A percentile compares a stretch with the other conserved stretches of the same genome.
These are phyloP conservation scores for Colletotrichum lentis DNA, from an alignment of 2,329 filamentous ascomycete species.

Conservation along the genomic window DNA sequence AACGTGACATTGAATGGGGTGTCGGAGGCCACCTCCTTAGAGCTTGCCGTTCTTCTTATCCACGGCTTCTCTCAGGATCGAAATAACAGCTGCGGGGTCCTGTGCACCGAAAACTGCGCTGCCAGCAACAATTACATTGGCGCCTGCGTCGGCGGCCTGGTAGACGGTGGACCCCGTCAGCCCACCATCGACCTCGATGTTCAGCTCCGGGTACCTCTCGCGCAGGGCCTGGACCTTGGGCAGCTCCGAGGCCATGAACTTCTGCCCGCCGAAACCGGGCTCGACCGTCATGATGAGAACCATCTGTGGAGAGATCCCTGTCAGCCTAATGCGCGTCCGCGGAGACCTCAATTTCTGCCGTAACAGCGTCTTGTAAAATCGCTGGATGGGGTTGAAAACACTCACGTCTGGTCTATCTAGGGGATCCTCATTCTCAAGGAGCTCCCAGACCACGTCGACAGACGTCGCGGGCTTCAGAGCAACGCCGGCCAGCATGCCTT, in stretches of 20 bases:
- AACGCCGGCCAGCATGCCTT: constrained; percentile 89
- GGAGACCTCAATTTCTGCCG: not conserved
- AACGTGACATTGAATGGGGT: constrained; percentile 8
- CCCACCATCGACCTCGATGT: constrained; percentile 97
- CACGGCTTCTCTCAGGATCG: constrained; percentile 80
- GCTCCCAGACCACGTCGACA: constrained; percentile 91
- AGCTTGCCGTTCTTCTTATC: constrained; percentile 63
- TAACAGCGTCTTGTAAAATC: constrained; percentile 1
- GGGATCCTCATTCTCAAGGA: constrained; percentile 76
- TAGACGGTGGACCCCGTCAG: constrained; percentile 89
- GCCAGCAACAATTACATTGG: constrained; percentile 97
- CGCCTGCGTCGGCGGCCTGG: constrained; percentile 91
- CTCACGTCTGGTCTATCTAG: constrained; percentile 88
- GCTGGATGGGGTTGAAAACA: constrained; percentile 38
- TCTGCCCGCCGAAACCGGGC: constrained; percentile 96
- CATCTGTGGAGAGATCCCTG: constrained; percentile 65
- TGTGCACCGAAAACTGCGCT: constrained; percentile 94
- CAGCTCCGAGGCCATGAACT: constrained; percentile 96
- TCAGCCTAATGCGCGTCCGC: constrained; percentile 19
- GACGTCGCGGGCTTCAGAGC: constrained; percentile 93
- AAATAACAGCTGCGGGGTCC: constrained; percentile 86
- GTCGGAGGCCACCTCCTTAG: constrained; percentile 38
- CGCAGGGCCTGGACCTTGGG: constrained; percentile 90
- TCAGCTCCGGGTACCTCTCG: constrained; percentile 84
- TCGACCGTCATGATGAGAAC: constrained; percentile 98